These are phyloP conservation scores for Lodderomyces beijingensis DNA, from an alignment of 1,139 yeast genomes.

Conservation along the genomic window DNA sequence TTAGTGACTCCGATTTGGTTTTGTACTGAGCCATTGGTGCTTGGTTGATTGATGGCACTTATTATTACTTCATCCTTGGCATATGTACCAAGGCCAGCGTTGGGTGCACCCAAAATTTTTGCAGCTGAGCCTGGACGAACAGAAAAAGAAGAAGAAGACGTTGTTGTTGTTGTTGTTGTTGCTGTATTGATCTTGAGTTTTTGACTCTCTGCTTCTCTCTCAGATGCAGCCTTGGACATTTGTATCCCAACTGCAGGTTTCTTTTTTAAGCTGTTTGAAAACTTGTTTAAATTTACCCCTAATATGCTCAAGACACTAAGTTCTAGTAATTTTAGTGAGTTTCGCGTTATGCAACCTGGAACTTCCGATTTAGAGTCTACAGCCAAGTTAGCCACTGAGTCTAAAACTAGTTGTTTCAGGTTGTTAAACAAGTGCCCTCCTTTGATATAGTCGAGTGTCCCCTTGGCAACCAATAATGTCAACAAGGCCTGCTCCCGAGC, in stretches of 20 bases:
- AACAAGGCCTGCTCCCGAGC: slow-evolving; percentile 65
- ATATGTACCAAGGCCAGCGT: not conserved
- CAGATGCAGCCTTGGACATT: slow-evolving; percentile 23
- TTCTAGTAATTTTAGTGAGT: slow-evolving; percentile 54
- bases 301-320: slow-evolving; percentile 52
- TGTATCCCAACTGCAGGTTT: slow-evolving; percentile 19
- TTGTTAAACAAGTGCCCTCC: slow-evolving; percentile 79
- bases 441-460: slow-evolving; percentile 76
- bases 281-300: slow-evolving; percentile 28
- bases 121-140: not conserved
- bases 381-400: slow-evolving; percentile 46
- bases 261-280: slow-evolving; percentile 10
- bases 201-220: slow-evolving; percentile 14
- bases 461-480: slow-evolving; percentile 69
- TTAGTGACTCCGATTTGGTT: not conserved
- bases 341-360: slow-evolving; percentile 59
- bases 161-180: not conserved
- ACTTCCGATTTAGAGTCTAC: slow-evolving; percentile 48
- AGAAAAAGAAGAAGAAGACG: not conserved
- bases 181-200: not conserved
- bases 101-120: not conserved
- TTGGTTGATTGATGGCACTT: slow-evolving; percentile 1
- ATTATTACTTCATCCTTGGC: not conserved
- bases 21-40: not conserved
- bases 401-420: slow-evolving; percentile 52